These are phyloP conservation scores for Leccinellum rugosiceps DNA, from an alignment of 768 basidiomycete species.

Conservation along the genomic window DNA sequence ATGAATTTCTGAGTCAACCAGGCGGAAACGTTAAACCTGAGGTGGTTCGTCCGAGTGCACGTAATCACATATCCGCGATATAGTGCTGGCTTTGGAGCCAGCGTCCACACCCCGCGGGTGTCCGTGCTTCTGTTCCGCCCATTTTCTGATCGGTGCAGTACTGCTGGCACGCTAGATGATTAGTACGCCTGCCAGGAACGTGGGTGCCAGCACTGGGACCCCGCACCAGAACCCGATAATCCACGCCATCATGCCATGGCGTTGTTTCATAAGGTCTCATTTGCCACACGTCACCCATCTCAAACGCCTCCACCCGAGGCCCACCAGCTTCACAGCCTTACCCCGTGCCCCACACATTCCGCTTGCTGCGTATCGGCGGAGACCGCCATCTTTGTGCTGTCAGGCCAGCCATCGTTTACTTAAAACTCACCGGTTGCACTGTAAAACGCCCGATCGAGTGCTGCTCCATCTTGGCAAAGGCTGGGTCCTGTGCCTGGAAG, in stretches of 20 bases:
- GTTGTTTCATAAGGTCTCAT: not conserved
- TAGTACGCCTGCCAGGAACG: not conserved
- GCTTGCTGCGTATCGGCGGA: slow-evolving; percentile 20
- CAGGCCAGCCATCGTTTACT: slow-evolving; percentile 5
- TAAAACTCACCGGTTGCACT: not conserved
- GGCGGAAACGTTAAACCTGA: not conserved
- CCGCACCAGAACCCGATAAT: not conserved
- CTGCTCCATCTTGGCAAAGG: slow-evolving; percentile 8
- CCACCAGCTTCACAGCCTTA: slow-evolving; percentile 17
- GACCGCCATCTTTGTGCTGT: slow-evolving; percentile 24
- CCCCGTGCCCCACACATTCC: slow-evolving; percentile 25
- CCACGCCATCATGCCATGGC: slow-evolving; percentile 2
- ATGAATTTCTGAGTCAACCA: not conserved
- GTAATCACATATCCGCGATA: not conserved
- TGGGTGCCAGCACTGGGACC: not conserved
- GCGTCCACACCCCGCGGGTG: slow-evolving; percentile 3
- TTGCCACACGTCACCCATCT: slow-evolving; percentile 5
- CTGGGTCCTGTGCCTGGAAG: slow-evolving; percentile 7
- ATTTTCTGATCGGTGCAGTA: slow-evolving; percentile 21
- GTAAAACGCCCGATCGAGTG: slow-evolving; percentile 4
- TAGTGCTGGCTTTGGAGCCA: slow-evolving; percentile 2
- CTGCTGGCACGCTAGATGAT: not conserved
- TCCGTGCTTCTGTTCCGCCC: slow-evolving; percentile 15
- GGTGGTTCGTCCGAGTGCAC: not conserved
- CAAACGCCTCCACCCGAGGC: slow-evolving; percentile 1